Percentiles rank a stretch among this genome's conserved stretches.
Evolutionary conservation across 1,139 yeast genomes (phyloP).

Genomic region (Taphrina deformans): DNA sequence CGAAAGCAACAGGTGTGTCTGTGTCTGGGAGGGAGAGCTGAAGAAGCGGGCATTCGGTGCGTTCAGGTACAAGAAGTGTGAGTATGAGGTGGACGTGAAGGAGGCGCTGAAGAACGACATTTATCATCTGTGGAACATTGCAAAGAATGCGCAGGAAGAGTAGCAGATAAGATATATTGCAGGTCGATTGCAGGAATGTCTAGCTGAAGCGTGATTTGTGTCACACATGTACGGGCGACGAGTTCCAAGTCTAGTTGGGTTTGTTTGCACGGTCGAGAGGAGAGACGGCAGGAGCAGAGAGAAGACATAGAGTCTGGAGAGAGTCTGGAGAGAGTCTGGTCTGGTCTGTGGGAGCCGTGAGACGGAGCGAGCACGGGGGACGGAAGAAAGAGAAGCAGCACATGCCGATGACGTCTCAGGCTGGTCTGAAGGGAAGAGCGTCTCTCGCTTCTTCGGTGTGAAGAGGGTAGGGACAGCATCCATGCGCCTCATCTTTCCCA

Average conservation of each 20-base stretch:
- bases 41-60: constrained; percentile 56
- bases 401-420: background rate
- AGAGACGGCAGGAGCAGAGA: background rate
- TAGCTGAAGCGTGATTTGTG: no score
- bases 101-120: constrained; percentile 54
- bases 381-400: constrained; percentile 18
- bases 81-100: constrained; percentile 58
- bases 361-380: no score
- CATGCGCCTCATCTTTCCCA: background rate
- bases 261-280: no score
- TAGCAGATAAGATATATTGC: background rate
- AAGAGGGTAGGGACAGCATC: background rate
- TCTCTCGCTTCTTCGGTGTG: no score
- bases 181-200: background rate
- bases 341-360: no score
- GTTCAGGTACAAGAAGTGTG: constrained; percentile 60
- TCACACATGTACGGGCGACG: no score
- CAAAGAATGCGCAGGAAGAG: constrained; percentile 23
- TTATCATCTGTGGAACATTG: constrained; percentile 25
- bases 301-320: background rate
- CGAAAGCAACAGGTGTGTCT: constrained; percentile 53
- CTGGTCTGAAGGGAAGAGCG: no score
- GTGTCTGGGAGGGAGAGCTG: constrained; percentile 78
- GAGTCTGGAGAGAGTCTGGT: background rate
- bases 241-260: no score